Conservation (phyloP, 2,329 filamentous ascomycete genomes). For the Aschersonia sp. region DNA sequence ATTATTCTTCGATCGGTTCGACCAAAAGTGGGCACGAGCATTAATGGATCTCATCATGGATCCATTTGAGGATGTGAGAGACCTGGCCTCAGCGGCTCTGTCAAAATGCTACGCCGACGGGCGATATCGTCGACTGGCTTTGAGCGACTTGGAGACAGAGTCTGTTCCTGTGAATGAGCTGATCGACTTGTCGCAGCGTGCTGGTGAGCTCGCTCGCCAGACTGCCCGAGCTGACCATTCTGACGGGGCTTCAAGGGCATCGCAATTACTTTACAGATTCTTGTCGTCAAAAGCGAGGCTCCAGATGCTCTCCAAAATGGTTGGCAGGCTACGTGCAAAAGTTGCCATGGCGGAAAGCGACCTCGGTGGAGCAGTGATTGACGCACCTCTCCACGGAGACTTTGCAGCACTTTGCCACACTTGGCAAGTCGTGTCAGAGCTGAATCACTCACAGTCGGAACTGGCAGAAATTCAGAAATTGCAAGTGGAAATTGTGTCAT, state of each 20-base stretch:
- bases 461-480: constrained; percentile 21
- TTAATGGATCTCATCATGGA: constrained; percentile 73
- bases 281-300: constrained; percentile 26
- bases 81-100: constrained; percentile 35
- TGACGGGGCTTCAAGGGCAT: constrained; percentile 72
- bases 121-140: constrained; percentile 14
- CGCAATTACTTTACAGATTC: constrained; percentile 53
- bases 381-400: constrained; percentile 54
- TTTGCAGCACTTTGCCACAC: constrained; percentile 50
- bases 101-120: constrained; percentile 29
- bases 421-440: constrained; percentile 34
- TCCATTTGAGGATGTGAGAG: constrained; percentile 83
- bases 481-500: constrained; percentile 41
- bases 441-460: constrained; percentile 21
- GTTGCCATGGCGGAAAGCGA: constrained; percentile 47
- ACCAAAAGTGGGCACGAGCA: constrained; percentile 40
- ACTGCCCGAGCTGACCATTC: constrained; percentile 85
- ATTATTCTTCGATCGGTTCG: constrained; percentile 26
- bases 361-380: constrained; percentile 50
- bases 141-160: constrained; percentile 6
- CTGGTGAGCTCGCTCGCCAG: constrained; percentile 43
- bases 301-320: constrained; percentile 39
- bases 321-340: constrained; percentile 49
- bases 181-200: constrained; percentile 31
- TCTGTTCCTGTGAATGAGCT: constrained; percentile 19